Percentiles rank a stretch among this genome's conserved stretches.
Conservation (phyloP, 495 filamentous ascomycete genomes). For the Penicillium cosmopolitanum region DNA sequence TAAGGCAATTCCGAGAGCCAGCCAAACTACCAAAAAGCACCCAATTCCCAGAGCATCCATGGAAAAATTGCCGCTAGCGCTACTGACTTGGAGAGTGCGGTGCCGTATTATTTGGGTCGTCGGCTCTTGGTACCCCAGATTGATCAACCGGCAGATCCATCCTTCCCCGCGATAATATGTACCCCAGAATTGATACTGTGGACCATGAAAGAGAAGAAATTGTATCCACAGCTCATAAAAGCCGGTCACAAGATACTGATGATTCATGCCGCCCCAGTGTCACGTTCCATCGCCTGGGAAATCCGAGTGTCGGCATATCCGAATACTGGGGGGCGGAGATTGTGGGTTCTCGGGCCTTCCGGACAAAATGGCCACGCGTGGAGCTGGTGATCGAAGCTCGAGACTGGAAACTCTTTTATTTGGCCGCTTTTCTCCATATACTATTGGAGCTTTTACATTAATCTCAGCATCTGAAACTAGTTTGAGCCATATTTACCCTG, state of each 20-base stretch:
- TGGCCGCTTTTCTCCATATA: not conserved
- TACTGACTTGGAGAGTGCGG: not conserved
- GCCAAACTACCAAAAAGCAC: too few species aligned
- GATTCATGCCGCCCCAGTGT: not conserved
- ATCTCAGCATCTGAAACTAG: not conserved
- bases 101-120: not conserved
- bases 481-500: not conserved
- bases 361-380: not conserved
- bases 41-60: not conserved
- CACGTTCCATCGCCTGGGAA: not conserved
- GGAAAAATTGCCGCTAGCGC: not conserved
- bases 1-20: too few species aligned
- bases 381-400: not conserved
- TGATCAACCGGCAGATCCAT: slow-evolving; percentile 7
- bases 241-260: not conserved
- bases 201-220: not conserved
- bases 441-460: not conserved
- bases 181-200: slow-evolving; percentile 7
- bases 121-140: slow-evolving; percentile 14
- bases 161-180: slow-evolving; percentile 9
- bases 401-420: not conserved
- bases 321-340: not conserved
- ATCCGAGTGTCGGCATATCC: slow-evolving; percentile 4
- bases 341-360: not conserved
- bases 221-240: slow-evolving; percentile 5